Evolutionary conservation across 345 rosid genomes (phyloP).

Genomic region (Eutrema heterophyllum): DNA sequence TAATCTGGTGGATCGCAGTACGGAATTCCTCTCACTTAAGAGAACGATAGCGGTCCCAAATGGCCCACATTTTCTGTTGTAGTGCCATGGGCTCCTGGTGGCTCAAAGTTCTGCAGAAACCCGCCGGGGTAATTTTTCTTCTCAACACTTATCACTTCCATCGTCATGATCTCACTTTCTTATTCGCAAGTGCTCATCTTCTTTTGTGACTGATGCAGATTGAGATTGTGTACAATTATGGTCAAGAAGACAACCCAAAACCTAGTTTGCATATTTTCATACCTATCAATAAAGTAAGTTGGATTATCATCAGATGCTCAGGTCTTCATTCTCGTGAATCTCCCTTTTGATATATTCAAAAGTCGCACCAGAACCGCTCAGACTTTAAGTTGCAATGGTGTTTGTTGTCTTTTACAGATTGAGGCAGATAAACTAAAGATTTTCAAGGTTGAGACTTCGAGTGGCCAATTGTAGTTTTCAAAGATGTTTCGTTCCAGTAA

Average conservation of each 20-base stretch:
- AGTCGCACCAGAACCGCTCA: too few relatives aligned
- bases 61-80: constrained; percentile 30
- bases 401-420: constrained; percentile 17
- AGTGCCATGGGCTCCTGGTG: constrained; percentile 99
- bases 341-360: not conserved
- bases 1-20: not conserved
- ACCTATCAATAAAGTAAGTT: constrained; percentile 31
- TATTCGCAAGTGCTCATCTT: not conserved
- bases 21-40: too few relatives aligned
- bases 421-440: constrained; percentile 8
- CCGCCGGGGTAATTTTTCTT: constrained; percentile 70
- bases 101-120: constrained; percentile 87
- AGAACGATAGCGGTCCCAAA: too few relatives aligned
- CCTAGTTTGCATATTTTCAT: constrained; percentile 22
- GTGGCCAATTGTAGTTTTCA: constrained; percentile 3
- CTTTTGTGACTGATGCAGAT: constrained; percentile 50
- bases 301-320: not conserved
- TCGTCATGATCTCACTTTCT: not conserved
- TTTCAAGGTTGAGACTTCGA: constrained; percentile 23
- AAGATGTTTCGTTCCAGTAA: constrained; percentile 18
- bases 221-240: constrained; percentile 83
- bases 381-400: not conserved
- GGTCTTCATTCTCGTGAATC: not conserved
- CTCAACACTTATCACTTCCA: not conserved
- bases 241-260: constrained; percentile 72